Percentiles rank a stretch among this genome's conserved stretches.
phyloP scores from a whole-genome alignment of 2,329 filamentous ascomycete genomes.

The Alternaria dauci region DNA sequence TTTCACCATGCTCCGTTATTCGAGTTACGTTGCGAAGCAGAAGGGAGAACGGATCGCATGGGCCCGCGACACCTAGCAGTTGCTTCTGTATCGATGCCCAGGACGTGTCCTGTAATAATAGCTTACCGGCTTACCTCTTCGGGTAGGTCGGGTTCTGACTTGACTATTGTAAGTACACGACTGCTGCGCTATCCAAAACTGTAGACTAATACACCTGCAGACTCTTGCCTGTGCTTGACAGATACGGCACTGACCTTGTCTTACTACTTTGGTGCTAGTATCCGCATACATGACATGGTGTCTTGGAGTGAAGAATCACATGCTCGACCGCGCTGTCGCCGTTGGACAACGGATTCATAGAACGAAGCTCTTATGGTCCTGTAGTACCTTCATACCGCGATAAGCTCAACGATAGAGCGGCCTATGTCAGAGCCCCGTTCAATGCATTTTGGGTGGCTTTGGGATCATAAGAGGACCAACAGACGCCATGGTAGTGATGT shows the following conservation, averaged over 20 bases:
- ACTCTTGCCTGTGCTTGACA: not conserved
- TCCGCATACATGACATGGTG: not conserved
- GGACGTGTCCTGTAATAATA: constrained; percentile 15
- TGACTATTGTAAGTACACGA: constrained; percentile 24
- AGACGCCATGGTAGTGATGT: no score
- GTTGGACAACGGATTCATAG: no score
- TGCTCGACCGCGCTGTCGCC: not conserved
- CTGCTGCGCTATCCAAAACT: not conserved
- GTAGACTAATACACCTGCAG: not conserved
- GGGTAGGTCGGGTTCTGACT: constrained; percentile 25
- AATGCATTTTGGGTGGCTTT: no score
- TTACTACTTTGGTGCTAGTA: not conserved
- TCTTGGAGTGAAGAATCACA: not conserved
- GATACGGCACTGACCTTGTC: not conserved
- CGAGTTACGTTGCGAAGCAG: not conserved
- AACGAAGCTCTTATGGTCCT: not conserved
- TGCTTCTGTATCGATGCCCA: not conserved
- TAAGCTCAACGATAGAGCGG: no score
- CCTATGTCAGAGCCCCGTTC: no score
- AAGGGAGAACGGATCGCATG: not conserved
- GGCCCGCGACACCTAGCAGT: not conserved
- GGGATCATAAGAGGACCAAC: no score
- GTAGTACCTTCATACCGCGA: not conserved
- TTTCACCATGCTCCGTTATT: not conserved
- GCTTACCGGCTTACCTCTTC: constrained; percentile 24